phyloP scores from a whole-genome alignment of 257 asterid species.

The Capsicum baccatum region DNA sequence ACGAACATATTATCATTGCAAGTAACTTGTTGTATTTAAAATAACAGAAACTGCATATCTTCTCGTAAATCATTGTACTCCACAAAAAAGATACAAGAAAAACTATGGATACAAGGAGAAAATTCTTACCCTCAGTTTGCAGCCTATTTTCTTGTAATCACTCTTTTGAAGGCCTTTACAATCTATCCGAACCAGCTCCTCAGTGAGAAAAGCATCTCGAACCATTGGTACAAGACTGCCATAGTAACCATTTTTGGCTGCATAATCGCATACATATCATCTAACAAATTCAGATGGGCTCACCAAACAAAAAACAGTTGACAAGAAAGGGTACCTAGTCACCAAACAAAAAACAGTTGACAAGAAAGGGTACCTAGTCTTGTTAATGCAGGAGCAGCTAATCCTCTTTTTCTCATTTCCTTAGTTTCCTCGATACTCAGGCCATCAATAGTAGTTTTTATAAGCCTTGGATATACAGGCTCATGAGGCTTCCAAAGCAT shows the following conservation, averaged over 20 bases:
- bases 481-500: conserved; percentile 98
- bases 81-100: neutral
- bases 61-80: conserved; percentile 1
- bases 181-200: conserved; percentile 83
- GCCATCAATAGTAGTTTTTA: conserved; percentile 85
- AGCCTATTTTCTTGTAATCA: conserved; percentile 90
- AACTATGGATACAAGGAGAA: neutral
- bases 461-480: conserved; percentile 90
- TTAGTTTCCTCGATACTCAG: conserved; percentile 87
- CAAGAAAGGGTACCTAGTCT: conserved; percentile 64
- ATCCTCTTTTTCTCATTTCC: conserved; percentile 78
- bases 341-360: conserved; percentile 18
- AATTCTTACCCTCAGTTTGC: conserved; percentile 74
- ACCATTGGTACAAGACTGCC: conserved; percentile 91
- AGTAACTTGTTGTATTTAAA: neutral
- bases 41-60: neutral
- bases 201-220: conserved; percentile 83
- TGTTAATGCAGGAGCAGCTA: conserved; percentile 70
- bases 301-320: conserved; percentile 19
- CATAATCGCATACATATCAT: conserved; percentile 30
- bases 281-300: conserved; percentile 24
- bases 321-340: conserved; percentile 61
- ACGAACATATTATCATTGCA: neutral
- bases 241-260: conserved; percentile 95
- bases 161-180: conserved; percentile 82